Percentiles rank a stretch among this genome's conserved stretches.
phyloP scores from a whole-genome alignment of 345 rosid genomes.

The Melaleuca alternifolia region DNA sequence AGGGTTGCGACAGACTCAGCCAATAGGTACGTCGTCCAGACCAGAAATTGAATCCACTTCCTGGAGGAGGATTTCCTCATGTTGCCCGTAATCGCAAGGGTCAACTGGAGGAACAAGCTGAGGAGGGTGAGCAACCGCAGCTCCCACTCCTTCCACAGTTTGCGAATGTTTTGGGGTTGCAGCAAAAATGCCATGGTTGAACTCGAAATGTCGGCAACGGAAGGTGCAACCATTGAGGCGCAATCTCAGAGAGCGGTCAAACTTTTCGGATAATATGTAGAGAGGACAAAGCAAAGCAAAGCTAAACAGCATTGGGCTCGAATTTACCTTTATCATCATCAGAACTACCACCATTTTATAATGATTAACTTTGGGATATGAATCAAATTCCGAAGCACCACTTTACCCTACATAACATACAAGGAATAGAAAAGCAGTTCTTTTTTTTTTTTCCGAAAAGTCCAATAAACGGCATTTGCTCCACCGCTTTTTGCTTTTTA shows the following conservation, averaged over 20 bases:
- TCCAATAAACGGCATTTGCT: rapidly evolving
- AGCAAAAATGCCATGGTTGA: neutral
- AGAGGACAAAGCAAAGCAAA: neutral
- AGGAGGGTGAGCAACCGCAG: neutral
- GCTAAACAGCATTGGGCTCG: neutral
- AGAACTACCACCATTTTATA: neutral
- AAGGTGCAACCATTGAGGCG: neutral
- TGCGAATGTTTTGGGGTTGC: neutral
- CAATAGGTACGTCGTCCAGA: neutral
- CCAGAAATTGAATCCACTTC: neutral
- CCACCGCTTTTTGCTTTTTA: neutral
- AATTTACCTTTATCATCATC: neutral
- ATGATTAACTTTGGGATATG: neutral
- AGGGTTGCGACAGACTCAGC: neutral
- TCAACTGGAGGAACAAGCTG: neutral
- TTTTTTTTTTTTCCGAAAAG: rapidly evolving
- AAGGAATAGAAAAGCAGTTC: no score
- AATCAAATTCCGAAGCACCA: neutral
- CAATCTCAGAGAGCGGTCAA: neutral
- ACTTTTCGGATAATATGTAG: neutral
- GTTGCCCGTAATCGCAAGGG: neutral
- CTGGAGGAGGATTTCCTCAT: neutral
- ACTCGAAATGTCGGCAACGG: neutral
- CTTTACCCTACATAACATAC: no score
- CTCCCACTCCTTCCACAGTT: neutral